Evolutionary conservation across 176 grass and related monocot species (phyloP).

Genomic region (Saccharum spontaneum): DNA sequence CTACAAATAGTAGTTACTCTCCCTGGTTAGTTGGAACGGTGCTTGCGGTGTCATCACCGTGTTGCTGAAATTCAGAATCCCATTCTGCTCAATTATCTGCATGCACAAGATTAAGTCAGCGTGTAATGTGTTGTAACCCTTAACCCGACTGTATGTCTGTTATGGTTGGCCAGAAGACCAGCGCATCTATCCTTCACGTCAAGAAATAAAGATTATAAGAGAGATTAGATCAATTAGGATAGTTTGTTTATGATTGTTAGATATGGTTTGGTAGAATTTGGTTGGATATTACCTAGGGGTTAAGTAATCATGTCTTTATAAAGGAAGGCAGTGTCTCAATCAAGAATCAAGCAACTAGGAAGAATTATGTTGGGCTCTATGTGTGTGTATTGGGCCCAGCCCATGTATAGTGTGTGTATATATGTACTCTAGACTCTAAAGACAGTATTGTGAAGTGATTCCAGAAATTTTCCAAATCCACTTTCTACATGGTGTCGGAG

Average conservation of each 20-base stretch:
- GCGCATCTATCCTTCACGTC: not conserved
- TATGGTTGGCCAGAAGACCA: not conserved
- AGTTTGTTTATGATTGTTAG: not conserved
- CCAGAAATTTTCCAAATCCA: no score
- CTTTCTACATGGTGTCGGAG: no score
- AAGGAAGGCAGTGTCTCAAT: not conserved
- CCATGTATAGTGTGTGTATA: no score
- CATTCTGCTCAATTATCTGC: constrained; percentile 53
- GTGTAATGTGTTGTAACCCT: not conserved
- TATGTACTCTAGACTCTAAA: no score
- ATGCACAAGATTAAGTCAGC: constrained; percentile 15
- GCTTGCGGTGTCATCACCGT: constrained; percentile 33
- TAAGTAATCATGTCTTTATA: not conserved
- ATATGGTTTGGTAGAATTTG: not conserved
- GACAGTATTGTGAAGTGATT: no score
- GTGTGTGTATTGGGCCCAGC: no score
- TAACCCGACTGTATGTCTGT: not conserved
- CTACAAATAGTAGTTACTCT: constrained; percentile 32
- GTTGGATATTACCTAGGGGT: not conserved
- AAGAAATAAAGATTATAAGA: no score
- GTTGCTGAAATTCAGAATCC: constrained; percentile 26
- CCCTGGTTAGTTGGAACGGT: constrained; percentile 38
- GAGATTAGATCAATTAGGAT: not conserved
- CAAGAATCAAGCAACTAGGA: not conserved
- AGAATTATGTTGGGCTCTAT: no score